These are phyloP conservation scores for Chenopodium suecicum DNA, from an alignment of 148 eudicot genomes.

Conservation along the genomic window DNA sequence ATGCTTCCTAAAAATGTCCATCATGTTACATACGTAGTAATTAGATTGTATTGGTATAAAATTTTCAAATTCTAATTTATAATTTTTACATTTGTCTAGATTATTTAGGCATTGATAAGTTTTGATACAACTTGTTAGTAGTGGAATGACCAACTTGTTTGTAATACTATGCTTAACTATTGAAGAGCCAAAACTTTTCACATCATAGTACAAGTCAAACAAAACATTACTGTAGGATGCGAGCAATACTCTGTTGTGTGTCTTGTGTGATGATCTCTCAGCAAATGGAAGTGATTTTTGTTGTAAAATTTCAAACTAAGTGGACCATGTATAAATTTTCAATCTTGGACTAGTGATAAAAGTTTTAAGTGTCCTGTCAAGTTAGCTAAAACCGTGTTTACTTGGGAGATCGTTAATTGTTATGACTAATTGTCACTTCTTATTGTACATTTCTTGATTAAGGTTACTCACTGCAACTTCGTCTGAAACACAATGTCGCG, in stretches of 20 bases:
- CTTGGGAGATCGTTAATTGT: background rate
- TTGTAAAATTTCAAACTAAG: background rate
- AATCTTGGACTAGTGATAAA: no score
- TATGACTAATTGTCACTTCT: background rate
- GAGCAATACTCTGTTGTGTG: background rate
- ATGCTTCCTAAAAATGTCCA: background rate
- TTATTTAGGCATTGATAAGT: background rate
- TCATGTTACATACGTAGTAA: background rate
- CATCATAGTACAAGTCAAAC: background rate
- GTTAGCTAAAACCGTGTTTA: background rate
- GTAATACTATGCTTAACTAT: background rate
- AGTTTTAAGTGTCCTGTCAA: background rate
- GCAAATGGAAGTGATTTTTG: background rate
- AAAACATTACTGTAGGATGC: background rate
- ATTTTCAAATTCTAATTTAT: no score
- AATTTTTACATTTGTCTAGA: no score
- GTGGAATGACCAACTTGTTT: background rate
- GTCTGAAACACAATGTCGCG: no score
- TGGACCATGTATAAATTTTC: background rate
- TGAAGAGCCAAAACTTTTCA: background rate
- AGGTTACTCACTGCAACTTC: no score
- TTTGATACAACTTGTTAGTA: background rate
- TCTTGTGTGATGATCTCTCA: background rate
- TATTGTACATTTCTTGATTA: background rate
- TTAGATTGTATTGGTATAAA: background rate